These are phyloP conservation scores for Eurotiales sp. DNA, from an alignment of 2,329 filamentous ascomycete species.

Conservation along the genomic window DNA sequence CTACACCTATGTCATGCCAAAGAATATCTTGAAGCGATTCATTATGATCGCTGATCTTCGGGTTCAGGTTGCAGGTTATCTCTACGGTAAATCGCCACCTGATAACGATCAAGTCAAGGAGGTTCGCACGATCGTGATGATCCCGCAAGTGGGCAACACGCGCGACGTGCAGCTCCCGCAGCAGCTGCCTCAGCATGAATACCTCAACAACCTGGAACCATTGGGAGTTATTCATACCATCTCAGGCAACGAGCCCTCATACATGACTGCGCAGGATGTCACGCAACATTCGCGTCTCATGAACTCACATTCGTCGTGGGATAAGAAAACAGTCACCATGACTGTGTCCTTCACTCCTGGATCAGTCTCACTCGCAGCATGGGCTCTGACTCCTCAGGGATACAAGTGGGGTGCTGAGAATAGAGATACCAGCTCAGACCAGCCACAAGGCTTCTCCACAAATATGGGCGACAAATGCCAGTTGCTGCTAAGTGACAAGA, in stretches of 20 bases:
- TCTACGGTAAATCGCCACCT: conserved; percentile 87
- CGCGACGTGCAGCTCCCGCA: conserved; percentile 89
- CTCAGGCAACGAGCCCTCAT: conserved; percentile 88
- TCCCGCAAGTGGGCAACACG: conserved; percentile 91
- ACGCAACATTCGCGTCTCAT: conserved; percentile 91
- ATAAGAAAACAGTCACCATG: conserved; percentile 90
- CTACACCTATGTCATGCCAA: conserved; percentile 97
- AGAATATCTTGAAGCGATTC: conserved; percentile 97
- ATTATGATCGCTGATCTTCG: conserved; percentile 95
- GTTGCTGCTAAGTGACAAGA: conserved; percentile 85
- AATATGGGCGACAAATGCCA: conserved; percentile 95
- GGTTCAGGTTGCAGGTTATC: conserved; percentile 91
- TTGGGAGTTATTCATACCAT: conserved; percentile 93
- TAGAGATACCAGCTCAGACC: conserved; percentile 86
- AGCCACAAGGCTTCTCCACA: conserved; percentile 88
- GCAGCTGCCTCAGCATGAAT: conserved; percentile 86
- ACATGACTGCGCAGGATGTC: conserved; percentile 94
- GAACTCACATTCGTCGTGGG: conserved; percentile 74
- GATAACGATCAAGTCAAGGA: conserved; percentile 98
- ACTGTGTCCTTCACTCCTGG: conserved; percentile 95
- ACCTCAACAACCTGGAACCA: conserved; percentile 80
- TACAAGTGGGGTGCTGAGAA: conserved; percentile 98
- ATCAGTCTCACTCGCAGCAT: conserved; percentile 89
- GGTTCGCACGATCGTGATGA: conserved; percentile 92
- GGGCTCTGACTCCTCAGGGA: conserved; percentile 84